Conservation (phyloP, 176 grass and related monocot genomes). For the Pontederia crassipes region DNA sequence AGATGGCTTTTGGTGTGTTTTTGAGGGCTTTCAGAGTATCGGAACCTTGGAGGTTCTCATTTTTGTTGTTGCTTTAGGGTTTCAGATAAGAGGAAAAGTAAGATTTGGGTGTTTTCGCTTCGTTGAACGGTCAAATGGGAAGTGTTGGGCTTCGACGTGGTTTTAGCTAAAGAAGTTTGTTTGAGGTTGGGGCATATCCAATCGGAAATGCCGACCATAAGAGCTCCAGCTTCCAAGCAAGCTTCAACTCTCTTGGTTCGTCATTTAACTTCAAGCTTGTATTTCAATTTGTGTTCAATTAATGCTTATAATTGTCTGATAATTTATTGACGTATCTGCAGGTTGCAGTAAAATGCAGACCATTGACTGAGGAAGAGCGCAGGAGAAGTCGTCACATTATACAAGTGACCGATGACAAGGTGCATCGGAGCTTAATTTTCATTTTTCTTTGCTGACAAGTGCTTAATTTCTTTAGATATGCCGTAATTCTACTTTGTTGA, state of each 20-base stretch:
- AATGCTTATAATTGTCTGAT: neutral
- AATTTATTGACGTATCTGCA: constrained; percentile 6
- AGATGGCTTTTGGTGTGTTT: no score
- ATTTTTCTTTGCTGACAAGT: neutral
- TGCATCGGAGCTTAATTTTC: constrained; percentile 6
- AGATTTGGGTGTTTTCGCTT: no score
- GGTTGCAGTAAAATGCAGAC: constrained; percentile 96
- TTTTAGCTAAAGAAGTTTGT: neutral
- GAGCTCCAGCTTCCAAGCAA: constrained; percentile 73
- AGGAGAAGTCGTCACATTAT: constrained; percentile 74
- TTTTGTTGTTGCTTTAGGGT: no score
- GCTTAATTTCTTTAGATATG: neutral
- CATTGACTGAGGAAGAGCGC: constrained; percentile 60
- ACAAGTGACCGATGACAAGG: constrained; percentile 94
- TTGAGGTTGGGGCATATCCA: neutral
- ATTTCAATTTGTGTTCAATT: no score
- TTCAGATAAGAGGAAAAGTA: no score
- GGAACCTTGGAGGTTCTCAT: no score
- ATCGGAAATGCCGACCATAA: constrained; percentile 65
- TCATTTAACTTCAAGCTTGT: neutral
- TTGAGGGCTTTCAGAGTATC: no score
- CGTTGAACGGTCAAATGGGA: no score
- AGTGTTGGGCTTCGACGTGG: no score
- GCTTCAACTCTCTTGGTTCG: constrained; percentile 80
- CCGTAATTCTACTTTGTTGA: neutral